Evolutionary conservation across 352 stramenopile genomes (phyloP), one percentile per base, ranked within the genome.

Genomic region (Phytophthora syringae): DNA sequence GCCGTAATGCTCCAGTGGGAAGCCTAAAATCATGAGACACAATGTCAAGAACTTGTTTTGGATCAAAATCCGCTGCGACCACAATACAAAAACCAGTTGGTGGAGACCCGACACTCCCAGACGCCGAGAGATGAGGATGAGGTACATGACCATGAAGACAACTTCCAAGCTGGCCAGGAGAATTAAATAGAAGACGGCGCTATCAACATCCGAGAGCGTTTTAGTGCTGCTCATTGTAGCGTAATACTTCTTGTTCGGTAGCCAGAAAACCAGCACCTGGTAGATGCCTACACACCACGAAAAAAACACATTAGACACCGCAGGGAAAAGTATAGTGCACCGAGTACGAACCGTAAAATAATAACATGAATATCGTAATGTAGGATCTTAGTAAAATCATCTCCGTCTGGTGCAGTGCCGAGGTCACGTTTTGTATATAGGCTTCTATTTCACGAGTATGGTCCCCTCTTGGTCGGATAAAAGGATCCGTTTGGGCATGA

Each of bases 331-430:
- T 27, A 42, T 42, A 4, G 5, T 21, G 9, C 11, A 20, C n/a
- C n/a, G n/a, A n/a, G 39, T 45, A 27, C 39, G 22, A 24, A 45
- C 39, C 39, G 39, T 45, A 45, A 25, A 45, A 45, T 18, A 45
- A 3, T 36, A 72, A 18, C 11, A 53, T 43, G 43, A 44, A 55
- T 9, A 76, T 68, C 2, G 63, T 70, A 18, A 57, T 75, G 48
- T 65, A 78, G 5, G 67, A 77, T 15, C 52, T 42, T 2, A 74
- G 45, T 5, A 79, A 20, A 13, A 71, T 74, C 15, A 77, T 61
- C 16, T 79, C 67, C 1, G 67, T 79, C 24, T 70, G 60, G 32
- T 69, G 67, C 7, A 77, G 22, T 12, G 55, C 32, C 1, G 52
- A 45, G 16, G 52, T 68, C 2, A 68, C 25, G 6, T 30, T 51